Conservation (phyloP, 2,329 filamentous ascomycete species). For the Chaetothyriales sp. region DNA sequence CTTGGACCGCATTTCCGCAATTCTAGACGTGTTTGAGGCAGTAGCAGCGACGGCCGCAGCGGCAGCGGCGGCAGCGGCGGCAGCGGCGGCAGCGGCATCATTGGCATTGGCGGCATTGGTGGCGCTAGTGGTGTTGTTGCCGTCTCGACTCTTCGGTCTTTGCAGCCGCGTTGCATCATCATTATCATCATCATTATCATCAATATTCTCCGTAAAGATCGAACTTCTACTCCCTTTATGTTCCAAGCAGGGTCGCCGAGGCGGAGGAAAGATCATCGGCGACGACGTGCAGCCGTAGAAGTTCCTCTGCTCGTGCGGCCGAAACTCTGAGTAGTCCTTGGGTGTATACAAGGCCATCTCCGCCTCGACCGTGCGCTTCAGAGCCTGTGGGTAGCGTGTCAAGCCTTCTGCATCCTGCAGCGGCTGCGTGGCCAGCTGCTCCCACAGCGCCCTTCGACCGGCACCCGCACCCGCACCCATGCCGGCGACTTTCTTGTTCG, state of each 20-base stretch:
- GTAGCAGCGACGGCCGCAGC: background rate
- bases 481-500: constrained; percentile 3
- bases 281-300: constrained; percentile 42
- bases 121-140: background rate
- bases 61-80: background rate
- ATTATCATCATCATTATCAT: constrained; percentile 19
- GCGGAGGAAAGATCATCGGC: constrained; percentile 29
- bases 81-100: too few relatives aligned
- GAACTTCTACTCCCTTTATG: constrained; percentile 18
- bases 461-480: constrained; percentile 1
- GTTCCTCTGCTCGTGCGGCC: constrained; percentile 48
- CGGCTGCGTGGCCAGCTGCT: constrained; percentile 50
- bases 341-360: constrained; percentile 48
- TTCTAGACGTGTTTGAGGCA: constrained; percentile 6
- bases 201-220: constrained; percentile 19
- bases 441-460: constrained; percentile 59
- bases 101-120: background rate
- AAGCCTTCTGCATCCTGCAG: constrained; percentile 23
- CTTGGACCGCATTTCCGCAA: background rate
- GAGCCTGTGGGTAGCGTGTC: constrained; percentile 32
- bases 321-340: constrained; percentile 35
- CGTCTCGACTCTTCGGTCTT: constrained; percentile 10
- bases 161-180: constrained; percentile 13
- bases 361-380: constrained; percentile 34
- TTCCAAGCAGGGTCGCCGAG: constrained; percentile 24